Percentiles rank a stretch among this genome's conserved stretches.
These are phyloP conservation scores for Ceriops zippeliana DNA, from an alignment of 345 rosid species.

Conservation along the genomic window DNA sequence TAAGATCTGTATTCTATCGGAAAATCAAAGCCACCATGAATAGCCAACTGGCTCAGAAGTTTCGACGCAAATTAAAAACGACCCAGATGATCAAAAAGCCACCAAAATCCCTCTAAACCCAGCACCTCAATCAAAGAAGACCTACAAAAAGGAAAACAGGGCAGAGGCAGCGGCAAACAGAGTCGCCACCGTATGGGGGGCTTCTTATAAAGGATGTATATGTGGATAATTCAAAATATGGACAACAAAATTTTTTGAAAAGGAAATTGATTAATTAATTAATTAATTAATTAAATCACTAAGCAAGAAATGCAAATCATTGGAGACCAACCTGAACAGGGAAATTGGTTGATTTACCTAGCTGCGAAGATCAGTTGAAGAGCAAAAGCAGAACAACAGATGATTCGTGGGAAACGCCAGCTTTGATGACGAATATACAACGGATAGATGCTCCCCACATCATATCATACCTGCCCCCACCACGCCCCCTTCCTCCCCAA, in stretches of 20 bases:
- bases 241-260: constrained; percentile 31
- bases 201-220: constrained; percentile 21
- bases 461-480: no score
- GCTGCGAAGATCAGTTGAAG: constrained; percentile 26
- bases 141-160: neutral
- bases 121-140: constrained; percentile 3
- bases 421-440: neutral
- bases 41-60: neutral
- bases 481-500: no score
- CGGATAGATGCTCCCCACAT: neutral
- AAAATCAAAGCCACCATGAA: neutral
- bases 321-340: neutral
- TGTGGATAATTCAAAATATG: constrained; percentile 43
- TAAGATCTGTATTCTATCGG: constrained; percentile 6
- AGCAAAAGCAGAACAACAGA: constrained; percentile 12
- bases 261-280: constrained; percentile 5
- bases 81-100: constrained; percentile 28
- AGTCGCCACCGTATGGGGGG: neutral
- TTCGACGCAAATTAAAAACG: neutral
- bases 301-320: constrained; percentile 5
- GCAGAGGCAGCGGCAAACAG: neutral
- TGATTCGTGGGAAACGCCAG: constrained; percentile 10
- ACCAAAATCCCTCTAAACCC: constrained; percentile 13
- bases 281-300: neutral
- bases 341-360: constrained; percentile 19